Percentiles rank a stretch among this genome's conserved stretches.
Conservation (phyloP, 2,329 filamentous ascomycete genomes). For the Colletotrichum karsti region DNA sequence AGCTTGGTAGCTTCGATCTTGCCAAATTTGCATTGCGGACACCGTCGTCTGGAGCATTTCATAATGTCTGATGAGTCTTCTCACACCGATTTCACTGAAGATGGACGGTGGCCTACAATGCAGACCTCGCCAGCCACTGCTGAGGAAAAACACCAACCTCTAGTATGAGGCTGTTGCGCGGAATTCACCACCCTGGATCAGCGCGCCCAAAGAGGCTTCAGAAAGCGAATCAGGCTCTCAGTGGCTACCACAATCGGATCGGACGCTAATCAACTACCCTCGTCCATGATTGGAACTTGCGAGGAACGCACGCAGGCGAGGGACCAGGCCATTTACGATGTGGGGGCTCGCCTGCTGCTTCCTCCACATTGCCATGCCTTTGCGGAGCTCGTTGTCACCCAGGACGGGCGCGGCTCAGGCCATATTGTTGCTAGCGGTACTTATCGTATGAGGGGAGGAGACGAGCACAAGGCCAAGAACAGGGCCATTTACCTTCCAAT, state of each 20-base stretch:
- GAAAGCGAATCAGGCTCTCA: conserved; percentile 29
- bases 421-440: conserved; percentile 5
- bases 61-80: no score
- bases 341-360: conserved; percentile 2
- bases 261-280: conserved; percentile 24
- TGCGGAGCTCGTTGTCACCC: conserved; percentile 22
- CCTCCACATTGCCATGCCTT: conserved; percentile 24
- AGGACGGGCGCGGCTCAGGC: conserved; percentile 23
- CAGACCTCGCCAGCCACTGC: no score
- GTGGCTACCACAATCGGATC: conserved; percentile 24
- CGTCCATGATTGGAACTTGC: conserved; percentile 9
- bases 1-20: no score
- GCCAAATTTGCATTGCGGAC: no score
- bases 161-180: conserved; percentile 12
- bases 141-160: neutral
- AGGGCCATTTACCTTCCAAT: conserved; percentile 22
- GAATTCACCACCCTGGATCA: conserved; percentile 10
- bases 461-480: conserved; percentile 10
- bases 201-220: conserved; percentile 28
- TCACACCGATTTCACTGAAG: no score
- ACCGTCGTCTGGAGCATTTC: no score
- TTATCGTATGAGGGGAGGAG: conserved; percentile 21
- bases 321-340: neutral
- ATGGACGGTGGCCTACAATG: no score
- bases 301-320: conserved; percentile 11